Conservation (phyloP, 768 basidiomycete species). For the Suillus hirtellus region DNA sequence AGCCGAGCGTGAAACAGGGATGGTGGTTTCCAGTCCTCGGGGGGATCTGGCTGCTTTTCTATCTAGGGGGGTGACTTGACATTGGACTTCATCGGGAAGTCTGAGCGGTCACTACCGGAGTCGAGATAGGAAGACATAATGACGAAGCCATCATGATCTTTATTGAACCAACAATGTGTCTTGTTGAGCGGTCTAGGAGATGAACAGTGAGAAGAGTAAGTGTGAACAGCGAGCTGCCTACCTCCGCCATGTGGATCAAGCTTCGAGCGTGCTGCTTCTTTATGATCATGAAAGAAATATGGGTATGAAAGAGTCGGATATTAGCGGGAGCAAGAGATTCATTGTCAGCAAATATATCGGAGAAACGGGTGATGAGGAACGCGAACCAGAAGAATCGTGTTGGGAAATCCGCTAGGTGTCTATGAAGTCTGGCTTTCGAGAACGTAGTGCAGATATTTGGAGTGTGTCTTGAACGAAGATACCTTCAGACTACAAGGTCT, state of each 20-base stretch:
- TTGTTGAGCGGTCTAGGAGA: background rate
- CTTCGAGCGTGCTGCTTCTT: background rate
- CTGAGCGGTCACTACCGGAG: background rate
- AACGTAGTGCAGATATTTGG: background rate
- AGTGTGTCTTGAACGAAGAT: background rate
- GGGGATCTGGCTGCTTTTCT: background rate
- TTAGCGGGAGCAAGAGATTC: background rate
- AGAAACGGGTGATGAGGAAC: background rate
- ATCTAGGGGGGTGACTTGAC: background rate
- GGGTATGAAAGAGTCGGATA: background rate
- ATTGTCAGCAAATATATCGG: background rate
- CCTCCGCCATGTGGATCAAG: background rate
- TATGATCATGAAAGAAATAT: background rate
- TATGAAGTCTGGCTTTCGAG: too few species aligned
- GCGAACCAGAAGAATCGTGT: background rate
- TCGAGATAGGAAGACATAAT: background rate
- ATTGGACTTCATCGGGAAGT: background rate
- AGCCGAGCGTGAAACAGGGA: background rate
- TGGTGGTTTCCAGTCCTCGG: background rate
- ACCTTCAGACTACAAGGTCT: background rate
- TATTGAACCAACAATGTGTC: background rate
- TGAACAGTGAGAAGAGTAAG: background rate
- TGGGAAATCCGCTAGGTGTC: background rate
- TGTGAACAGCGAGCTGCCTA: background rate
- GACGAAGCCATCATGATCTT: background rate